A percentile compares a stretch with the other conserved stretches of the same genome.
phyloP scores from a whole-genome alignment of 305 asterid genomes.

The Coffea humblotiana region DNA sequence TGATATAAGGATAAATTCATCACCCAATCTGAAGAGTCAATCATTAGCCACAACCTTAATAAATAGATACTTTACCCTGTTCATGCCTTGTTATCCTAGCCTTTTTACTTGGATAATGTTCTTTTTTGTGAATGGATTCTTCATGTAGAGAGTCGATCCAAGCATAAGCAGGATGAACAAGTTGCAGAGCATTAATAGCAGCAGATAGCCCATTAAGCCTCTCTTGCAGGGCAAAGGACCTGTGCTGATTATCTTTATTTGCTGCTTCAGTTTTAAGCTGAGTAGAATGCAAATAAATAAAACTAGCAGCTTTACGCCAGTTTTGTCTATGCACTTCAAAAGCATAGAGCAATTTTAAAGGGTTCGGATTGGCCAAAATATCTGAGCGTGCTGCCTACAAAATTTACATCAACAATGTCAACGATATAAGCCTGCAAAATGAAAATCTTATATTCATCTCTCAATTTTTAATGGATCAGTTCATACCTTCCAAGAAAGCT shows the following conservation, averaged over 20 bases:
- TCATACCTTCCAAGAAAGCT: slow-evolving; percentile 96
- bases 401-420: slow-evolving; percentile 23
- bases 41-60: not conserved
- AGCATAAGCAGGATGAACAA: slow-evolving; percentile 89
- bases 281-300: slow-evolving; percentile 64
- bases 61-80: slow-evolving; percentile 45
- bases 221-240: slow-evolving; percentile 75
- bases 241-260: slow-evolving; percentile 57
- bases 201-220: slow-evolving; percentile 82
- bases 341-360: slow-evolving; percentile 81
- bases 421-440: slow-evolving; percentile 19
- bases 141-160: slow-evolving; percentile 78
- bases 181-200: slow-evolving; percentile 91
- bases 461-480: slow-evolving; percentile 13
- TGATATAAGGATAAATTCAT: slow-evolving; percentile 6
- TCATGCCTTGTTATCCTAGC: slow-evolving; percentile 68
- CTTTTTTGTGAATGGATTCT: slow-evolving; percentile 44
- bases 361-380: slow-evolving; percentile 80
- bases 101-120: slow-evolving; percentile 73
- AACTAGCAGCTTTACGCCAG: slow-evolving; percentile 96
- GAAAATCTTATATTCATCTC: not conserved
- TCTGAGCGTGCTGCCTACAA: slow-evolving; percentile 94
- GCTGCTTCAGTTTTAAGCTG: slow-evolving; percentile 70
- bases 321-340: slow-evolving; percentile 89
- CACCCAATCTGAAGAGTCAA: slow-evolving; percentile 1